Base-by-base conservation (phyloP, 2,329 filamentous ascomycete genomes). In the Sordariomycetes sp. region DNA sequence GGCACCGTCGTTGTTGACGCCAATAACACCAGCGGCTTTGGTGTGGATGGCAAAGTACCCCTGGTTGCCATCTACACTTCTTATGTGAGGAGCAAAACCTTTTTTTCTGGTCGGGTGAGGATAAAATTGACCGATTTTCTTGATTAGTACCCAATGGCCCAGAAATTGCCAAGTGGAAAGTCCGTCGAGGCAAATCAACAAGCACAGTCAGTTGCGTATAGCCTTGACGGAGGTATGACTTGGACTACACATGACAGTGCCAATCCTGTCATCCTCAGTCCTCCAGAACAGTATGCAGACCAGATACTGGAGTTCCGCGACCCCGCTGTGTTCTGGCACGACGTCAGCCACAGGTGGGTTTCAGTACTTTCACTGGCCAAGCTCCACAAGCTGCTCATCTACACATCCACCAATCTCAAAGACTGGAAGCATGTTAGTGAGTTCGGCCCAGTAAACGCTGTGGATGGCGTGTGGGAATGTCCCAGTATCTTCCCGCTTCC, bases 51-150 rank as follows among this genome's bases (percentile, higher is more conserved):
- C 12, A 19, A 33, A 11, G 15, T 19, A 16, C 30, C 30, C 20
- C 30, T 37, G 8, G 30, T 37, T 21, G 35, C 30, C 14, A 37
- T 37, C 9, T 37, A 37, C n/a, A n/a, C n/a, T n/a, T n/a, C n/a
- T n/a, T n/a, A n/a, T n/a, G n/a, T n/a, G n/a, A n/a, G n/a, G n/a
- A n/a, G n/a, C n/a, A n/a, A n/a, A 29, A 8, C 16, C 27, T 29
- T 11, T 9, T 2, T n/a, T n/a, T n/a, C n/a, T n/a, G n/a, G n/a
- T n/a, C n/a, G n/a, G n/a, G n/a, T n/a, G n/a, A n/a, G n/a, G n/a
- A n/a, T n/a, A n/a, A n/a, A n/a, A n/a, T n/a, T n/a, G n/a, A n/a
- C 29, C 4, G 8, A 14, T 10, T 26, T 30, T 24, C 12, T 6
- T 14, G 7, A n/a, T 19, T 31, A 33, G 31, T 37, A 37, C 23